phyloP scores from a whole-genome alignment of 768 basidiomycete species.

The Ramaria sp. region DNA sequence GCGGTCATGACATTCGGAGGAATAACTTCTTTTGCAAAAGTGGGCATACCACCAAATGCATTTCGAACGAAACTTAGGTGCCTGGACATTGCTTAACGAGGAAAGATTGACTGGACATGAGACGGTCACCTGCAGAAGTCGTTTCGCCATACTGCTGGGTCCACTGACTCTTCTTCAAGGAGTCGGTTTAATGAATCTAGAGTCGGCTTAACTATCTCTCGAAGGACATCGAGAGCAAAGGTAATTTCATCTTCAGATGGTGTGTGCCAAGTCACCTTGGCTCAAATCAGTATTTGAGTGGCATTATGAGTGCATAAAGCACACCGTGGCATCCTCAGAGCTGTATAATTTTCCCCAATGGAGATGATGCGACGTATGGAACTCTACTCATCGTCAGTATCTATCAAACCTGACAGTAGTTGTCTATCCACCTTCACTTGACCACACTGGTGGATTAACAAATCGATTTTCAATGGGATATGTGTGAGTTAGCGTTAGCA shows the following conservation, averaged over 20 bases:
- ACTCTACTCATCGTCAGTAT: slow-evolving; percentile 32
- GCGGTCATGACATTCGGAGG: slow-evolving; percentile 35
- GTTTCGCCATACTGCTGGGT: slow-evolving; percentile 60
- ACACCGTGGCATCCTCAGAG: slow-evolving; percentile 57
- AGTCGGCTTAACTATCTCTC: slow-evolving; percentile 53
- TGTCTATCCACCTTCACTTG: slow-evolving; percentile 42
- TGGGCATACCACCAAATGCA: slow-evolving; percentile 65
- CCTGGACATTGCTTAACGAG: slow-evolving; percentile 22
- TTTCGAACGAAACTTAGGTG: slow-evolving; percentile 64
- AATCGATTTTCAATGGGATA: slow-evolving; percentile 77
- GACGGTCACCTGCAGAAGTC: slow-evolving; percentile 66
- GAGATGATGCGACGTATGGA: slow-evolving; percentile 54
- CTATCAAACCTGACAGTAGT: not conserved
- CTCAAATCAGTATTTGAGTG: not conserved
- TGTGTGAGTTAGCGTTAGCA: slow-evolving; percentile 68
- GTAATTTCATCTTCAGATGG: slow-evolving; percentile 61
- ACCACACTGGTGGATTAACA: slow-evolving; percentile 69
- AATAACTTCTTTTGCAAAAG: slow-evolving; percentile 44
- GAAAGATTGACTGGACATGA: not conserved
- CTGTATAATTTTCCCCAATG: slow-evolving; percentile 76
- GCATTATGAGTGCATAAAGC: slow-evolving; percentile 10
- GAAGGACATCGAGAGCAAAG: slow-evolving; percentile 62
- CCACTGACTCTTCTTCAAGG: slow-evolving; percentile 36
- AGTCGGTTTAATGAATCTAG: slow-evolving; percentile 44
- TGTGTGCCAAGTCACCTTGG: slow-evolving; percentile 70